phyloP scores from a whole-genome alignment of 140 eudicot species.

The Anethum foeniculum region DNA sequence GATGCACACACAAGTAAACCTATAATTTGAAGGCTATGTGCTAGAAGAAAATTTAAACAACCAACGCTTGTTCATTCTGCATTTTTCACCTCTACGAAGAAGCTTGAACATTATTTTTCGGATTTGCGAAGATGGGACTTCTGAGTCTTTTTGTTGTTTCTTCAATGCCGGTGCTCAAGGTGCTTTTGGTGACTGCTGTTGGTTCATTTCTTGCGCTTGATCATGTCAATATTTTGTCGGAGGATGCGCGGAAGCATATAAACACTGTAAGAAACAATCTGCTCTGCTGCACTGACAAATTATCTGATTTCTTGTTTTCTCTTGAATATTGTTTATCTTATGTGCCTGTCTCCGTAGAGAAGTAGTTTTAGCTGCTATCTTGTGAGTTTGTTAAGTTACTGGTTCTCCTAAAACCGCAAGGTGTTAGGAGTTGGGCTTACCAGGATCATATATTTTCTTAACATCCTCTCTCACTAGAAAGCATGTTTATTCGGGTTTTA shows the following conservation, averaged over 20 bases:
- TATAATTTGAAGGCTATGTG: neutral
- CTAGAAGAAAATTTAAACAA: neutral
- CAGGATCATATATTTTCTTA: too few relatives aligned
- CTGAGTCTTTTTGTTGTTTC: constrained; percentile 53
- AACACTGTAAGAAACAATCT: constrained; percentile 36
- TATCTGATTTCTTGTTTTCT: too few relatives aligned
- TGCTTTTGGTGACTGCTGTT: constrained; percentile 55
- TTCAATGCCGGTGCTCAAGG: constrained; percentile 62
- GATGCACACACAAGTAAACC: too few relatives aligned
- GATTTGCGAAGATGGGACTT: constrained; percentile 29
- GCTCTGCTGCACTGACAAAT: too few relatives aligned
- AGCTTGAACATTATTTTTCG: neutral
- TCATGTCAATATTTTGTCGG: constrained; percentile 39
- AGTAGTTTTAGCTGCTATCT: neutral
- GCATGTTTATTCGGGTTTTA: too few relatives aligned
- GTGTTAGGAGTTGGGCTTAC: too few relatives aligned
- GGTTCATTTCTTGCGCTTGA: constrained; percentile 64
- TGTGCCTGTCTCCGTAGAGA: neutral
- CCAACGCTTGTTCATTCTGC: neutral
- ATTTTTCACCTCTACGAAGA: neutral
- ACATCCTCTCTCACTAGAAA: too few relatives aligned
- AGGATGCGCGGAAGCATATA: constrained; percentile 49
- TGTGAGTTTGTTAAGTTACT: neutral
- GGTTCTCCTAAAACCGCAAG: too few relatives aligned
- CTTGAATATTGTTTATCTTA: too few relatives aligned